Base-by-base conservation (phyloP, 2,329 filamentous ascomycete species). In the Ceratocystis lukuohia region DNA sequence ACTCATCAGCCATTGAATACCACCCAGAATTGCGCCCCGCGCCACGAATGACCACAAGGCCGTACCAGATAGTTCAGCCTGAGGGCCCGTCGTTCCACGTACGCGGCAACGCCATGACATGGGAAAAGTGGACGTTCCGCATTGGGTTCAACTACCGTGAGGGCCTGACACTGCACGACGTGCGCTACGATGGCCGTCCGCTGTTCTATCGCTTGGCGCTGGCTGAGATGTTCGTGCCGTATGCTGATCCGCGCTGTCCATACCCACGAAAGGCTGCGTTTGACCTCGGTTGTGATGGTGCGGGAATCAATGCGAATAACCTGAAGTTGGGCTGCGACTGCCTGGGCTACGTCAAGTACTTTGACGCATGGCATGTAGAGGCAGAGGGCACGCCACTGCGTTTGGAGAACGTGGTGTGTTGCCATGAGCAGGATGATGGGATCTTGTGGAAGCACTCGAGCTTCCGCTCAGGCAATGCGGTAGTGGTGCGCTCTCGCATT, bases 171-270 rank as follows among this genome's bases (percentile, higher is more conserved):
- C 77, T 91, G 0, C 86, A 89, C 70, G 84, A 90, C 70, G 75
- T 91, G 5, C 79, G 80, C 65, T 89, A 87, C 69, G 85, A 87
- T 69, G 83, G 81, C 8, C 79, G 85, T 30, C 83, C 80, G 64
- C 75, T 89, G n/a, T 82, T 89, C 74, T 86, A 90, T 75, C 80
- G 87, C 1, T 73, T 89, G 22, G 82, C 81, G 44, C 77, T 89
- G 45, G 82, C 82, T 65, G 87, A 89, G 71, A 89, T 89, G 87
- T 82, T 83, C 17, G 84, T 88, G 0, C 84, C 85, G 0, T 89
- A 89, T 68, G 84, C 79, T 0, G 86, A 88, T 69, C 84, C 83
- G 1, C 79, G 85, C 5, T 74, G 78, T 1, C 85, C 85, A 0
- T 88, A 83, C 71, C 84, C 84, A 20, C 79, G 85, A 25, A 89